Conservation (phyloP, 768 basidiomycete genomes). For the Tephrocybe sp. region DNA sequence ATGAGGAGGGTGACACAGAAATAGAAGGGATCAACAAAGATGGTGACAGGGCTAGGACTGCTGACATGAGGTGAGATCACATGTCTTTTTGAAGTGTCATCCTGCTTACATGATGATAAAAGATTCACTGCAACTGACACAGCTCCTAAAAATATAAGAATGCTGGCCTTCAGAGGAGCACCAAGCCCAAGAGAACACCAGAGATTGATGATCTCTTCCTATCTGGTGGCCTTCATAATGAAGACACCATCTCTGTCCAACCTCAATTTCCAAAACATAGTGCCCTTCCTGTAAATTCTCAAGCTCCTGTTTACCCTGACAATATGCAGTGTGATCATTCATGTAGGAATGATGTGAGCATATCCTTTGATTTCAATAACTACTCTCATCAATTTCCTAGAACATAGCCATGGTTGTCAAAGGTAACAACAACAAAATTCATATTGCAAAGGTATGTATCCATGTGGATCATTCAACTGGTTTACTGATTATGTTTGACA, state of each 20-base stretch:
- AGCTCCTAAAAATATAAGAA: constrained; percentile 11
- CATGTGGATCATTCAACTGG: no score
- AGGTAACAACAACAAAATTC: no score
- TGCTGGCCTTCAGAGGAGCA: constrained; percentile 4
- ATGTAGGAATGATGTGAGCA: neutral
- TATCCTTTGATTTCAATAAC: neutral
- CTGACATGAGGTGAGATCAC: no score
- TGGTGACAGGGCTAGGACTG: no score
- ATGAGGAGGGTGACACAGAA: no score
- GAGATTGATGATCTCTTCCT: constrained; percentile 8
- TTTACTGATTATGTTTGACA: no score
- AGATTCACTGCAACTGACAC: no score
- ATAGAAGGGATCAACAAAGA: no score
- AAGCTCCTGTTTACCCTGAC: neutral
- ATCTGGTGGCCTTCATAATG: constrained; percentile 20
- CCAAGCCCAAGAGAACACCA: constrained; percentile 3
- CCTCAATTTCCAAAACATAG: constrained; percentile 2
- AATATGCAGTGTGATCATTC: neutral
- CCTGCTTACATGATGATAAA: no score
- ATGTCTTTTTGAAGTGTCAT: no score
- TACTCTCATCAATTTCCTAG: neutral
- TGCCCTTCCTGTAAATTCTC: neutral
- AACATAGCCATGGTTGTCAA: neutral
- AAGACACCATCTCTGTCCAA: constrained; percentile 12
- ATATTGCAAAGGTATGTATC: no score